Evolutionary conservation across 2,329 filamentous ascomycete genomes (phyloP).

Genomic region (Xenoacremonium recifei): DNA sequence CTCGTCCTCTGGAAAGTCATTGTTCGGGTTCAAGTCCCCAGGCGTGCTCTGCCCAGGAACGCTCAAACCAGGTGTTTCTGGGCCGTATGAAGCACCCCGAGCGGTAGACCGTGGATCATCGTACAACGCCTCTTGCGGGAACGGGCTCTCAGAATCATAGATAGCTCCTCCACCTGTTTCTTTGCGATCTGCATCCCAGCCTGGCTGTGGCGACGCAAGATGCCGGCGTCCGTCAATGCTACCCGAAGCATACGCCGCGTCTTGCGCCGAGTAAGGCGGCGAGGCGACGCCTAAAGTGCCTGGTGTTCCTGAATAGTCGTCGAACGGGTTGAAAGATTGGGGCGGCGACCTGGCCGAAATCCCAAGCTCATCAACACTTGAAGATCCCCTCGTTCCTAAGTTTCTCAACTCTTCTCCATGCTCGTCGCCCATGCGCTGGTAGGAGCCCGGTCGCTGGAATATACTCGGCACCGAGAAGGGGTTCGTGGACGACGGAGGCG

Average conservation of each 20-base stretch:
- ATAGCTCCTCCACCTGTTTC: no score
- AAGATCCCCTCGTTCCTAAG: slow-evolving; percentile 6
- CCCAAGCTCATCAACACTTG: slow-evolving; percentile 7
- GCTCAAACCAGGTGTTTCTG: neutral
- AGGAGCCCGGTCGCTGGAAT: slow-evolving; percentile 14
- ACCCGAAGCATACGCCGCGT: no score
- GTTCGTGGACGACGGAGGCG: slow-evolving; percentile 5
- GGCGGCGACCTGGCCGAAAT: slow-evolving; percentile 21
- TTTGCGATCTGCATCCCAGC: no score
- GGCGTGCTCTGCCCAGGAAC: slow-evolving; percentile 1
- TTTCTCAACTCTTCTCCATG: slow-evolving; percentile 18
- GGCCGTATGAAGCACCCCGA: neutral
- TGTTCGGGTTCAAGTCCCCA: slow-evolving; percentile 12
- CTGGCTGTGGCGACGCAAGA: no score
- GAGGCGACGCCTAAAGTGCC: slow-evolving; percentile 4
- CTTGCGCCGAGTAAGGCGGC: no score
- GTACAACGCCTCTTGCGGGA: no score
- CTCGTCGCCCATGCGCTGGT: slow-evolving; percentile 18
- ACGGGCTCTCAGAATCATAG: no score
- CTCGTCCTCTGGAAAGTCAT: slow-evolving; percentile 18
- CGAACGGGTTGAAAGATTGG: slow-evolving; percentile 20
- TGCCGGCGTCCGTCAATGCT: no score
- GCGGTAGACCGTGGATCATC: no score
- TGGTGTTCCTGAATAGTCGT: slow-evolving; percentile 12
- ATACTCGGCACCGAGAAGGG: slow-evolving; percentile 15